Evolutionary conservation across 305 asterid species (phyloP).

Genomic region (Rubia tinctorum): DNA sequence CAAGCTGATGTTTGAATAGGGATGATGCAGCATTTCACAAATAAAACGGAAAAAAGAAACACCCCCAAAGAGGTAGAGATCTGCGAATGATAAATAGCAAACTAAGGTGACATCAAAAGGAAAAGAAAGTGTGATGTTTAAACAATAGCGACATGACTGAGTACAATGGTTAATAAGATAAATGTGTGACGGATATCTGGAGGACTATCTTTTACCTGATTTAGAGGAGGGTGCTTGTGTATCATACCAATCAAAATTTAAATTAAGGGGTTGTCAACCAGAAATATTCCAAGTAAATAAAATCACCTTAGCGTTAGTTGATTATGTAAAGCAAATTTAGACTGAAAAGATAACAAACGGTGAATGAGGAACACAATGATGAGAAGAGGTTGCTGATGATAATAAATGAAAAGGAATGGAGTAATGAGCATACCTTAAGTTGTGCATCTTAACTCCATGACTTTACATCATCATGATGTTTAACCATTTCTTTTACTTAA

Average conservation of each 20-base stretch:
- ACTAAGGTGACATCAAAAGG: neutral
- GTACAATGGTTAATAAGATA: no score
- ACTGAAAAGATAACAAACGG: neutral
- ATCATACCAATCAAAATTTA: slow-evolving; percentile 78
- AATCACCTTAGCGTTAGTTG: slow-evolving; percentile 2
- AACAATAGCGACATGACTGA: neutral
- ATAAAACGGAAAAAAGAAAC: no score
- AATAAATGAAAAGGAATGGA: neutral
- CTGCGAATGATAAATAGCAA: no score
- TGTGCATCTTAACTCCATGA: slow-evolving; percentile 92
- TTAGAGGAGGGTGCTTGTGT: slow-evolving; percentile 79
- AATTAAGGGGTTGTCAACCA: slow-evolving; percentile 92
- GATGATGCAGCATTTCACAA: no score
- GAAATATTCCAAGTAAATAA: slow-evolving; percentile 19
- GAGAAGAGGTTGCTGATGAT: neutral
- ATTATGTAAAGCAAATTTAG: neutral
- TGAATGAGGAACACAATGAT: neutral
- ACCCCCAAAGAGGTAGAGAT: no score
- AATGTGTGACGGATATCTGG: slow-evolving; percentile 97
- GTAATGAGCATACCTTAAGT: slow-evolving; percentile 56
- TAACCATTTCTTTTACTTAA: slow-evolving; percentile 64
- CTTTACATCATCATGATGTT: slow-evolving; percentile 53
- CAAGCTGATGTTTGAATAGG: no score
- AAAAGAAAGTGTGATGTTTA: neutral
- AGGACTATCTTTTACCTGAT: slow-evolving; percentile 64